Base-by-base conservation (phyloP, 2,329 filamentous ascomycete genomes). In the Hysterium pulicare region DNA sequence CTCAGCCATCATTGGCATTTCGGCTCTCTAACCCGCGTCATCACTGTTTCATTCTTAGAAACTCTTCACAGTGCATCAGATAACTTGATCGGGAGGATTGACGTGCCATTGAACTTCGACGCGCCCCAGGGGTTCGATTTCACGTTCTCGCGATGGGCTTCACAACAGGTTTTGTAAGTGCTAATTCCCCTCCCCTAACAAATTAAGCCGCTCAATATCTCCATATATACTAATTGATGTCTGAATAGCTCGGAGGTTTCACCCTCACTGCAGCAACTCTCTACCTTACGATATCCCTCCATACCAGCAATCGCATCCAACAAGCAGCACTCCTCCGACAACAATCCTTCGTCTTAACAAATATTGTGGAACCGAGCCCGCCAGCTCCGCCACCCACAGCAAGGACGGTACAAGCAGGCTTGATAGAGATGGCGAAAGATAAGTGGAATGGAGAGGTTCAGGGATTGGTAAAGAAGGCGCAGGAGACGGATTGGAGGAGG, bases 391-490 rank as follows among this genome's bases (percentile, higher is more conserved):
- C 68, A 34, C 67, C 69, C 3, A 48, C 60, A 31, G 53, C 60
- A 15, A 58, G 71, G 38, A 66, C 66, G 50, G 64, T 66, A 1
- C 61, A 59, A 1, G 66, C 66, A 3, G 70, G 72, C 8, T 34
- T 74, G 10, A 59, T 55, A 4, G 73, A 75, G 54, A 71, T 68
- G 41, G 70, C 70, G 15, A 76, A 76, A 54, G 72, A 76, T 44
- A 53, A 66, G 46, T 76, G 73, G 73, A 76, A 76, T 47, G 53
- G 66, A 20, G 67, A 71, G 44, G 49, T 76, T 5, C 72, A 73
- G 57, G 59, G 58, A 15, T 59, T 66, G 21, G 66, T 75, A 40
- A 55, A 61, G 57, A 67, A 58, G 42, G 49, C 71, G 19, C 68
- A 74, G 54, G 59, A 60, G n/a, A 67, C 64, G 15, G 70, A 75